Percentiles rank a stretch among this genome's conserved stretches.
Evolutionary conservation across 1,284 basidiomycete species (phyloP).

Genomic region (Agaricales sp.): DNA sequence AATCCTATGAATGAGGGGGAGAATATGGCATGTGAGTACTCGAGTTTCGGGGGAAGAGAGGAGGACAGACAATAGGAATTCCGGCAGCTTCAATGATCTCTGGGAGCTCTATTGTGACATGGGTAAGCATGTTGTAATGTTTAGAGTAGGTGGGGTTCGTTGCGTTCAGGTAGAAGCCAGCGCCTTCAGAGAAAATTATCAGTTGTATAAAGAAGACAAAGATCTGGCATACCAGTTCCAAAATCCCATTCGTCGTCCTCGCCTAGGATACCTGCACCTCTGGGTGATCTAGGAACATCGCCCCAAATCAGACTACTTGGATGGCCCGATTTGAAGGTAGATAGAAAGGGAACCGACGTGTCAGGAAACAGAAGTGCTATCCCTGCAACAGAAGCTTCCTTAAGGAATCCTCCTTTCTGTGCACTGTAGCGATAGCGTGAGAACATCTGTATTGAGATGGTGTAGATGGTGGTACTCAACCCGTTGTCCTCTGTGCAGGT

Average conservation of each 20-base stretch:
- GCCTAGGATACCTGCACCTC: conserved; percentile 83
- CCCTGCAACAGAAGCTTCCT: conserved; percentile 70
- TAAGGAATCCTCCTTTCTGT: conserved; percentile 82
- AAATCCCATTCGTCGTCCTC: conserved; percentile 90
- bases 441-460: no score
- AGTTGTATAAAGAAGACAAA: conserved; percentile 23
- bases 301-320: no score
- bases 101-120: conserved; percentile 78
- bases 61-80: conserved; percentile 49
- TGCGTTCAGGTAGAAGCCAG: conserved; percentile 91
- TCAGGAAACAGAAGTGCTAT: conserved; percentile 95
- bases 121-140: conserved; percentile 88
- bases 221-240: conserved; percentile 38
- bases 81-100: conserved; percentile 59
- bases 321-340: no score
- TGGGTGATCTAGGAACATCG: conserved; percentile 44
- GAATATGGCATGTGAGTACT: not conserved
- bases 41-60: conserved; percentile 4
- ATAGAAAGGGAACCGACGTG: conserved; percentile 30
- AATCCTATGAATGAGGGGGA: conserved; percentile 29
- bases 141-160: conserved; percentile 71
- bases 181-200: conserved; percentile 35
- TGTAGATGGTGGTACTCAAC: conserved; percentile 22
- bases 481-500: conserved; percentile 97
- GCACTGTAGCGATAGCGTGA: conserved; percentile 29